phyloP scores from a whole-genome alignment of 768 basidiomycete genomes.

The Hypsizygus marmoreus region DNA sequence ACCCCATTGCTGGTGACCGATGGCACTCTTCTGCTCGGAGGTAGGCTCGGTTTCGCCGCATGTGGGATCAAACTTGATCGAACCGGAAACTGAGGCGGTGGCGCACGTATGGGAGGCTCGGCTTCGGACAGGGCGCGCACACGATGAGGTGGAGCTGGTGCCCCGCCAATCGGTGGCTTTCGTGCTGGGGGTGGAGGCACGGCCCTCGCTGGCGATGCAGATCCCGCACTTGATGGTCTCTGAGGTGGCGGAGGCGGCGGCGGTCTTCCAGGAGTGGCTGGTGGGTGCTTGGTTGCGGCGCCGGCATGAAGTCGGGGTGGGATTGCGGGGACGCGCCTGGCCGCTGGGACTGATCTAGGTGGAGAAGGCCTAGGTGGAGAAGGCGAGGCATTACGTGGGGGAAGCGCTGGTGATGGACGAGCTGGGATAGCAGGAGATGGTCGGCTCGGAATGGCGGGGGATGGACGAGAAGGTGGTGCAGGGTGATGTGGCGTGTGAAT shows the following conservation, averaged over 20 bases:
- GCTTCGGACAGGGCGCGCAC: conserved; percentile 46
- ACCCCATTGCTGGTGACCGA: conserved; percentile 24
- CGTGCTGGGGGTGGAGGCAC: conserved; percentile 44
- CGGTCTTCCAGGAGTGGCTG: conserved; percentile 32
- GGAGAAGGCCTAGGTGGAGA: conserved; percentile 15
- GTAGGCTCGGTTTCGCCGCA: conserved; percentile 17
- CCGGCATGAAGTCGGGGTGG: conserved; percentile 26
- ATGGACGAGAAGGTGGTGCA: conserved; percentile 37
- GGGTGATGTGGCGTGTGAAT: conserved; percentile 34
- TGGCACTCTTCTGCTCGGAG: background rate
- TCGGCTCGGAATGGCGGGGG: conserved; percentile 42
- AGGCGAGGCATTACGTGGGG: conserved; percentile 35
- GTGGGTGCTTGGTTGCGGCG: conserved; percentile 23
- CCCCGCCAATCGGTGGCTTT: conserved; percentile 27
- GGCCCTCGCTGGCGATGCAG: conserved; percentile 29
- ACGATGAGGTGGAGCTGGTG: conserved; percentile 37
- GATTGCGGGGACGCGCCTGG: conserved; percentile 30
- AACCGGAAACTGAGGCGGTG: conserved; percentile 28
- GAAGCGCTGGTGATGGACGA: conserved; percentile 36
- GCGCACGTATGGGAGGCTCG: conserved; percentile 36
- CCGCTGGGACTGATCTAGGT: conserved; percentile 18
- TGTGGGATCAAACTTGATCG: conserved; percentile 30
- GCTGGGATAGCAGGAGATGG: conserved; percentile 26
- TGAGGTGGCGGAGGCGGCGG: conserved; percentile 40
- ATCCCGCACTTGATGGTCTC: conserved; percentile 34